Percentiles rank a stretch among this genome's conserved stretches.
phyloP scores from a whole-genome alignment of 208 protist species.

The Endotrypanum monterogeii region DNA sequence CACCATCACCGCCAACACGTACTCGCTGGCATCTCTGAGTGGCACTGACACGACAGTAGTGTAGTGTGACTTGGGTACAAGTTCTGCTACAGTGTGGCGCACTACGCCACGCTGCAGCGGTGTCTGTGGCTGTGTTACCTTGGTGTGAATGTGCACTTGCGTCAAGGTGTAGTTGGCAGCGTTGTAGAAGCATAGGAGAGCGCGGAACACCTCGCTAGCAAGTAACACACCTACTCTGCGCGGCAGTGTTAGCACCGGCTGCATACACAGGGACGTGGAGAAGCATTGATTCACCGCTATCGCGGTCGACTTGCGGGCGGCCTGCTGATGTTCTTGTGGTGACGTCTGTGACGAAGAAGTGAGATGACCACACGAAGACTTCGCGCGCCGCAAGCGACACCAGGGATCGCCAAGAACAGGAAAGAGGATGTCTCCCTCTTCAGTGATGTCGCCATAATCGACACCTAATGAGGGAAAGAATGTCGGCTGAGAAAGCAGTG shows the following conservation, averaged over 20 bases:
- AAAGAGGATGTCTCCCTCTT: constrained; percentile 80
- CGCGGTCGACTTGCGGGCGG: background rate
- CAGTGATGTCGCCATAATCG: constrained; percentile 40
- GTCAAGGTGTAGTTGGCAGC: constrained; percentile 54
- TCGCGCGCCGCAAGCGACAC: constrained; percentile 2
- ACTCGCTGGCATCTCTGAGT: constrained; percentile 30
- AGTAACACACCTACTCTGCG: constrained; percentile 51
- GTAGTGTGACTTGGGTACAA: constrained; percentile 38
- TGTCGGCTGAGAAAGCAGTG: constrained; percentile 50
- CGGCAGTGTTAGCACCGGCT: constrained; percentile 56
- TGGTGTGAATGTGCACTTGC: constrained; percentile 37
- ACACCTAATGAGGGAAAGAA: constrained; percentile 34
- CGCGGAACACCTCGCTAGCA: constrained; percentile 56
- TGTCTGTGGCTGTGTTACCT: constrained; percentile 26
- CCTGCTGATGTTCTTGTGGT: background rate
- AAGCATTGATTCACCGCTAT: constrained; percentile 4
- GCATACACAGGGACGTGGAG: constrained; percentile 36
- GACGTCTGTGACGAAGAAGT: background rate
- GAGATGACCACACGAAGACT: background rate
- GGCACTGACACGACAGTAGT: constrained; percentile 17
- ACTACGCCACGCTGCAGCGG: constrained; percentile 28
- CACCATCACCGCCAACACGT: constrained; percentile 55
- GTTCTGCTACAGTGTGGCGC: constrained; percentile 24
- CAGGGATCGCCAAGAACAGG: constrained; percentile 43
- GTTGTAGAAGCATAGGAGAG: constrained; percentile 75